Evolutionary conservation across 768 basidiomycete species (phyloP).

Genomic region (Coprinellus aureogranulatus): DNA sequence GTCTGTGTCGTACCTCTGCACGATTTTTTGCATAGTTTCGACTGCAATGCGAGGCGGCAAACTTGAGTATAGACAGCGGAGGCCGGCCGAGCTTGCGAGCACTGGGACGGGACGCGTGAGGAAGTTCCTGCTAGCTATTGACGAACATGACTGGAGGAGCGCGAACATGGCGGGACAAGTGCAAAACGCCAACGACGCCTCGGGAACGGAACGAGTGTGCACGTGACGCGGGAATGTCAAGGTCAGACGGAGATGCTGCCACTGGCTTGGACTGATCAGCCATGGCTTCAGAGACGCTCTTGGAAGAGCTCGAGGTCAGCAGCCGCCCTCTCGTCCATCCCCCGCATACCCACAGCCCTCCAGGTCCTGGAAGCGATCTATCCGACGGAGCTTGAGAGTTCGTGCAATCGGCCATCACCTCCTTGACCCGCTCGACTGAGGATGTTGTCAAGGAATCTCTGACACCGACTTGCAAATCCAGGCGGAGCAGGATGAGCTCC

Average conservation of each 20-base stretch:
- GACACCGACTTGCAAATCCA: conserved; percentile 79
- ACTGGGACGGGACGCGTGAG: conserved; percentile 1
- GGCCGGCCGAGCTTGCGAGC: no score
- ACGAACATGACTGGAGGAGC: conserved; percentile 1
- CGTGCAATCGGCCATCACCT: conserved; percentile 41
- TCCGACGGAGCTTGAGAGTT: conserved; percentile 89
- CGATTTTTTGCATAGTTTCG: background rate
- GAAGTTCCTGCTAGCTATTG: conserved; percentile 1
- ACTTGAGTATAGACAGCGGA: no score
- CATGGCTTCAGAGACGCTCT: conserved; percentile 68
- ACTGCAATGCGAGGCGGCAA: no score
- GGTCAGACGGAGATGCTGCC: no score
- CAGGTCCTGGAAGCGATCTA: conserved; percentile 96
- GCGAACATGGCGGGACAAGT: conserved; percentile 7
- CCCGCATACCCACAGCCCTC: conserved; percentile 8
- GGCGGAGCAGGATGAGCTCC: conserved; percentile 80
- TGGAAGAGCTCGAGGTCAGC: conserved; percentile 88
- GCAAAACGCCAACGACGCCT: no score
- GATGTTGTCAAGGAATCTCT: conserved; percentile 70
- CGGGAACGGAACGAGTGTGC: background rate
- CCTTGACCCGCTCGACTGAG: conserved; percentile 40
- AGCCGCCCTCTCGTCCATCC: conserved; percentile 7
- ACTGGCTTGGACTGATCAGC: background rate
- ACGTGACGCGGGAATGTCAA: no score
- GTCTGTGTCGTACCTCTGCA: background rate